Base-by-base conservation (phyloP, 2,329 filamentous ascomycete species). In the Fusarium penzigii region DNA sequence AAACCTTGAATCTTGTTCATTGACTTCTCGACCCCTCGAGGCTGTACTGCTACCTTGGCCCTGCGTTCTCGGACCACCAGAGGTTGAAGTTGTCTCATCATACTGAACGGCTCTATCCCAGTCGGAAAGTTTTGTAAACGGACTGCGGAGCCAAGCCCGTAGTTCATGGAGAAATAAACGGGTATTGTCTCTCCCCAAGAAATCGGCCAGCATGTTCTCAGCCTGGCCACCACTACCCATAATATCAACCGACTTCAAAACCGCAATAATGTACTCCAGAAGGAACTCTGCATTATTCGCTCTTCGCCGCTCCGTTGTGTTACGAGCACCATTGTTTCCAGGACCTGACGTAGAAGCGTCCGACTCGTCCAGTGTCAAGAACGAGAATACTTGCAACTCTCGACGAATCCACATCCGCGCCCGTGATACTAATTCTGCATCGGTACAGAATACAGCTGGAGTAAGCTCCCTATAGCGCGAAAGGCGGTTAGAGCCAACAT, bases 31-130 rank as follows among this genome's bases (percentile, higher is more conserved):
- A 36, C 32, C 29, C 36, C 13, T 20, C 20, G 17, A 34, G 8
- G 17, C 49, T 25, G 16, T 25, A 20, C 7, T 52, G 5, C 34
- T 43, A 9, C 42, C 17, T 17, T 20, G 29, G 17, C 36, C 43
- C 12, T 41, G 14, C 16, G 32, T 43, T 10, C 32, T 29, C 36
- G 48, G 42, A 5, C 36, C 47, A 36, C 32, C 51, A 5, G 36
- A 39, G 12, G 44, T 9, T n/a, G 48, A 17, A 6, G 49, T 12
- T 12, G 36, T 5, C 10, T 56, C 50, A 25, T 65, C 64, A 34
- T 96, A 96, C 69, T 93, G 90, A 13, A 92, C 89, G 57, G 85
- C 77, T 16, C 80, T 75, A 73, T 97, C 93, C 91, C 92, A 97
- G 43, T 87, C 87, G 46, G 84, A 79, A 9, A 96, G 70, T 9